Evolutionary conservation across 1,284 basidiomycete species (phyloP), one percentile per base, ranked within the genome.

Genomic region (Paramarasmius palmivorus): DNA sequence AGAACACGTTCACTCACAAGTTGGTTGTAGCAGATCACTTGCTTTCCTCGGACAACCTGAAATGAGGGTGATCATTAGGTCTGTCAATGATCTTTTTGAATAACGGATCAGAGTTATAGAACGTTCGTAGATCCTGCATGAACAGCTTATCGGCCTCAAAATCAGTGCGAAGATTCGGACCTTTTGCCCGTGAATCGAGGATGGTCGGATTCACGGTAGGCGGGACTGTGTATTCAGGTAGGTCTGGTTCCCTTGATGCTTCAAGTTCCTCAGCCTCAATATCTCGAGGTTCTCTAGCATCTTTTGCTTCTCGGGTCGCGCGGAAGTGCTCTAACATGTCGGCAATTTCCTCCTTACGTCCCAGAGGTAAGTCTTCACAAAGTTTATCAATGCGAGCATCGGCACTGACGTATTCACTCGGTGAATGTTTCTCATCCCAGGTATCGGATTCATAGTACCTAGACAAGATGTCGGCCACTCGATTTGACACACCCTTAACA

Each of bases 381-480:
- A 44, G 23, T 15, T 44, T 44, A 44, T 44, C 41, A 7, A 44
- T 44, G 7, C 22, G 19, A 25, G 29, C 12, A 12, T 32, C 29
- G 6, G 29, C 12, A 32, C 29, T 32, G 29, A 32, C 22, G 25
- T 44, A 44, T 1, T 44, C 41, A 29, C 25, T 2, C 6, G 20
- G 20, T 57, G 39, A 3, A 26, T 44, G 41, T 4, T 25, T 44
- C n/a, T 44, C 41, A 15, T 39, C 48, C 4, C 2, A 17, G 2
- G 8, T 19, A 29, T 55, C 48, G 14, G 36, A 37, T 19, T 57
- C 53, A 34, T 48, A 57, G n/a, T 57, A 57, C 2, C 48, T 23
- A 4, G 56, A 57, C 2, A 57, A 37, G 12, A 25, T 25, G 32
- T 55, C 56, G 0, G 56, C 53, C 0, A 57, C 53, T n/a, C 35